A percentile compares a stretch with the other conserved stretches of the same genome.
Evolutionary conservation across 83 land plant genomes (phyloP).

Genomic region (Isoetes engelmannii): DNA sequence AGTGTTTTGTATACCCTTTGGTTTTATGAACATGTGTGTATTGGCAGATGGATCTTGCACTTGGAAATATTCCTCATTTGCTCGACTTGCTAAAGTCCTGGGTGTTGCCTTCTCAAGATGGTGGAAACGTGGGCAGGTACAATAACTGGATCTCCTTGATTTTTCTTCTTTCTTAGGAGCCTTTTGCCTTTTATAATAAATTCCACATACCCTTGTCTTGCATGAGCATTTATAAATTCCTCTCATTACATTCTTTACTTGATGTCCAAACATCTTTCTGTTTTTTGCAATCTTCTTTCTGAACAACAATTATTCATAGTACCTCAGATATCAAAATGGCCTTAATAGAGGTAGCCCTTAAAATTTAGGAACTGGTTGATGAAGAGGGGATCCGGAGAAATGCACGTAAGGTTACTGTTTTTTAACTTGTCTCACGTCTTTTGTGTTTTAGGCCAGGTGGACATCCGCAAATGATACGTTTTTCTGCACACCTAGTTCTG

Average conservation of each 20-base stretch:
- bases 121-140: slow-evolving; percentile 39
- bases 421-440: slow-evolving; percentile 1
- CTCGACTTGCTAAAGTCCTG: slow-evolving; percentile 69
- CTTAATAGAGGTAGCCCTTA: too few species aligned
- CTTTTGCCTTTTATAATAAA: too few species aligned
- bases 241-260: too few species aligned
- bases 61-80: slow-evolving; percentile 51
- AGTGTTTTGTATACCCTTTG: background rate
- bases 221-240: too few species aligned
- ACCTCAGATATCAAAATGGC: too few species aligned
- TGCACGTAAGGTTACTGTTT: background rate
- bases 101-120: slow-evolving; percentile 65
- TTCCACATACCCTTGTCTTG: too few species aligned
- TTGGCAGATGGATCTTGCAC: slow-evolving; percentile 62
- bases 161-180: too few species aligned
- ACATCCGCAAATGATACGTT: slow-evolving; percentile 92
- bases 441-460: slow-evolving; percentile 62
- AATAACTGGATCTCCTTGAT: background rate
- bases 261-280: too few species aligned
- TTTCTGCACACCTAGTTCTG: slow-evolving; percentile 93
- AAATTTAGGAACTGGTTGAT: too few species aligned
- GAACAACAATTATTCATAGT: too few species aligned
- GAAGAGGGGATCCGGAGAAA: too few species aligned
- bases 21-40: background rate
- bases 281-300: too few species aligned